Evolutionary conservation across 2,329 filamentous ascomycete species (phyloP).

Genomic region (Canariomyces notabilis): DNA sequence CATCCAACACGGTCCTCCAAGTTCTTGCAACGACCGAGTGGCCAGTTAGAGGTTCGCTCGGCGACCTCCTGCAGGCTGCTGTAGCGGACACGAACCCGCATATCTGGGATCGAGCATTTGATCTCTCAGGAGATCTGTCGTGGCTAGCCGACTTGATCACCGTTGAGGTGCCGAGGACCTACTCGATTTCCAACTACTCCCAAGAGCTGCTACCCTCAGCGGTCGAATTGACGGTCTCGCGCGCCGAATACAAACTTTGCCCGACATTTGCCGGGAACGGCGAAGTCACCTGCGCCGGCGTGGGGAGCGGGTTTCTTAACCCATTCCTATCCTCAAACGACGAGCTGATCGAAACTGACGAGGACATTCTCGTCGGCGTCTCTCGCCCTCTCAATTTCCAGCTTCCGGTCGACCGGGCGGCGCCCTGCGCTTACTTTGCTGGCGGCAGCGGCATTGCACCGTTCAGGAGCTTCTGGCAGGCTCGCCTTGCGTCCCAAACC

Average conservation of each 20-base stretch:
- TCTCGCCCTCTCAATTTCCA: constrained; percentile 49
- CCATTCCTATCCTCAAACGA: constrained; percentile 37
- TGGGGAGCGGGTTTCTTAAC: constrained; percentile 52
- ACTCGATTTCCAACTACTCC: constrained; percentile 47
- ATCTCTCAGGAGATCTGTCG: constrained; percentile 36
- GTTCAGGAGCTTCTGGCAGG: constrained; percentile 51
- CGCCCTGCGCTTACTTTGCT: constrained; percentile 49
- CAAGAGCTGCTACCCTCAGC: constrained; percentile 47
- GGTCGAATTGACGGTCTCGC: constrained; percentile 47
- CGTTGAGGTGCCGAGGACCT: constrained; percentile 48
- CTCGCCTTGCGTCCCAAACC: constrained; percentile 32
- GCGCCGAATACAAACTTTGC: constrained; percentile 46
- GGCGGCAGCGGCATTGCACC: constrained; percentile 51
- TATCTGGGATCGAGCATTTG: constrained; percentile 48
- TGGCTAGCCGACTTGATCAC: constrained; percentile 45
- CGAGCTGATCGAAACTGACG: constrained; percentile 36
- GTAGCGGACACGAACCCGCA: constrained; percentile 43
- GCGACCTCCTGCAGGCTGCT: constrained; percentile 45
- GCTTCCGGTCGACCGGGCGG: constrained; percentile 44
- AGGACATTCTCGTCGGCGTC: constrained; percentile 48
- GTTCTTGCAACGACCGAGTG: constrained; percentile 46
- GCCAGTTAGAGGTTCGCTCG: constrained; percentile 47
- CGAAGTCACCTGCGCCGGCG: constrained; percentile 37
- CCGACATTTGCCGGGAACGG: constrained; percentile 35
- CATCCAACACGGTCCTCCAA: constrained; percentile 44